These are phyloP conservation scores for Dictyostelium citrinum DNA, from an alignment of 78 protist genomes.

Conservation along the genomic window DNA sequence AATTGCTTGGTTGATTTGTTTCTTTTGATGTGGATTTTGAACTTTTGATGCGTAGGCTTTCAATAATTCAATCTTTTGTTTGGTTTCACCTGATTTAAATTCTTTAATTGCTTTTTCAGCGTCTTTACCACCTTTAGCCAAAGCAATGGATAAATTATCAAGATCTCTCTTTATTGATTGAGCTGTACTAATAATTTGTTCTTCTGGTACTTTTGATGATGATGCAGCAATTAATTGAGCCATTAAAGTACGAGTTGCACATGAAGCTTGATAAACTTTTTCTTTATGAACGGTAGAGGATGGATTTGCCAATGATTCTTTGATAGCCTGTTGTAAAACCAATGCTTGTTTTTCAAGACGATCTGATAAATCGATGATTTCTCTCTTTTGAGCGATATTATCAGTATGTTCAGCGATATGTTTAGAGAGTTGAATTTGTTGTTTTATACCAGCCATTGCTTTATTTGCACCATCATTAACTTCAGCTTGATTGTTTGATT, in stretches of 20 bases:
- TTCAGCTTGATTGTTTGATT: constrained; percentile 10
- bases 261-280: constrained; percentile 25
- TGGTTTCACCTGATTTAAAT: constrained; percentile 31
- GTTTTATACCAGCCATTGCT: constrained; percentile 58
- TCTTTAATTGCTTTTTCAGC: background rate
- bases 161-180: constrained; percentile 45
- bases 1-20: constrained; percentile 28
- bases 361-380: constrained; percentile 35
- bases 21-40: constrained; percentile 50
- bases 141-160: background rate
- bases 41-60: constrained; percentile 40
- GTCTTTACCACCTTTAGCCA: background rate
- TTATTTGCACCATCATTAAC: constrained; percentile 38
- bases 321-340: constrained; percentile 32
- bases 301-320: constrained; percentile 69
- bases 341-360: constrained; percentile 58
- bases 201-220: constrained; percentile 58
- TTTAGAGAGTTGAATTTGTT: constrained; percentile 67
- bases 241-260: constrained; percentile 36
- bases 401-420: constrained; percentile 62
- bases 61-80: constrained; percentile 38
- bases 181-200: constrained; percentile 39
- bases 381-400: constrained; percentile 45
- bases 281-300: constrained; percentile 11
- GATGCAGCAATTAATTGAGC: constrained; percentile 78